Evolutionary conservation across 1,284 basidiomycete genomes (phyloP), one percentile per base, ranked within the genome.

Genomic region (Ganoderma resinaceum): DNA sequence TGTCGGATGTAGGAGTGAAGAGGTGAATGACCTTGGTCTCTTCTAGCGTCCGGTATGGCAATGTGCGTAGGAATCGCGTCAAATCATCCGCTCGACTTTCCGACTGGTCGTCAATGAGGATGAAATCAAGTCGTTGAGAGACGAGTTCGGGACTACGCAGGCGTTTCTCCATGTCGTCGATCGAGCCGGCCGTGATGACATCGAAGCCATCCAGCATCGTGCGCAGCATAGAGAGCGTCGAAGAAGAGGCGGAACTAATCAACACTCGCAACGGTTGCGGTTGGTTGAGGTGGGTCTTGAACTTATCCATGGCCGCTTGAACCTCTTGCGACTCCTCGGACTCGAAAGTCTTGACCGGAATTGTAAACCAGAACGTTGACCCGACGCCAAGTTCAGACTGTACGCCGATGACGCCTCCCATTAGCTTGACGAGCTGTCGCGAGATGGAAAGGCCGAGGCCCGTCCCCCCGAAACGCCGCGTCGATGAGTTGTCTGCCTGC

Each of bases 401-500:
- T 2, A 92, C 89, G 16, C 89, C 89, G 62, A 93, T 91, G 5
- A 84, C 86, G 23, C 91, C 91, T 29, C 88, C 87, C 87, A 92
- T 90, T n/a, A 92, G 82, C 72, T 89, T 89, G 40, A 91, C 90
- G 23, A 93, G 80, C 71, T 91, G 88, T 9, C 89, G 85, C 12
- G 90, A 92, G 69, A 93, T 93, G 8, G 89, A 91, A 20, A 92
- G 78, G 26, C 91, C 91, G 16, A 92, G 76, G n/a, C 89, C 89
- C 20, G 90, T 91, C 6, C 90, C 90, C 63, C 91, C 90, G 74
- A 91, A 92, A 6, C 87, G 85, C 31, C 90, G 85, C 20, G 91
- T 91, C 0, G 90, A 90, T 0, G 90, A 91, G 73, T 89, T 91
- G 80, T 92, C 91, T 12, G 90, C 91, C 78, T 92, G 91, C 71